Base-by-base conservation (phyloP, 2,329 filamentous ascomycete genomes). In the Epichloe gansuensis region DNA sequence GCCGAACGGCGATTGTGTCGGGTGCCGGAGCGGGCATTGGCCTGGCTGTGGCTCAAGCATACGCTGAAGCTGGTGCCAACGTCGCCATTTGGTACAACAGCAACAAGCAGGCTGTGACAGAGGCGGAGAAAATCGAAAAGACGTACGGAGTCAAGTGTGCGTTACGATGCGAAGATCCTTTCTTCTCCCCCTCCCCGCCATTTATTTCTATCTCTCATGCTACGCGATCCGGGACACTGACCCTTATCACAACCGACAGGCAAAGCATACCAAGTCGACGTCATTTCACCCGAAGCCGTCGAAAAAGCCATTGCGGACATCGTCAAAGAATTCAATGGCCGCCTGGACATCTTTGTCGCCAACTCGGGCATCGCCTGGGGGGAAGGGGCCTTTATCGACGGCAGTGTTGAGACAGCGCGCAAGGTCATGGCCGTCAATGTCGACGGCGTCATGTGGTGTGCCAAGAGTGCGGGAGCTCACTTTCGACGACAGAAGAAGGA, bases 321-420 rank as follows among this genome's bases (percentile, higher is more conserved):
- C 55, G 69, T 82, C 43, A 64, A 71, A 54, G 85, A 90, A 15
- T 85, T 90, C 68, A 82, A 85, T 62, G 82, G 82, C 54, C 79
- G 85, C 5, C 77, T 91, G 8, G 87, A 90, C 60, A 74, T 89
- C 58, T 89, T 91, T 60, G 79, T 90, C 44, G 86, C 87, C 59
- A 91, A 93, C 63, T 82, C 83, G 13, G 86, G 86, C 49, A 82
- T 89, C 50, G 76, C 82, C 0, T 90, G 85, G 85, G 82, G 77
- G 2, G 74, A 87, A 54, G 83, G 84, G 0, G 64, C 81, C 8
- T 80, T 85, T 63, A 72, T 87, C 38, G 81, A 87, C 55, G 84
- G 81, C 25, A 70, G 78, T 5, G 63, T 82, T 17, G 75, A 80
- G 17, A 77, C 80, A 60, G 87, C 86, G 69, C 74, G 75, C 48